These are phyloP conservation scores for Sarocladium kiliense DNA, from an alignment of 2,329 filamentous ascomycete species.

Conservation along the genomic window DNA sequence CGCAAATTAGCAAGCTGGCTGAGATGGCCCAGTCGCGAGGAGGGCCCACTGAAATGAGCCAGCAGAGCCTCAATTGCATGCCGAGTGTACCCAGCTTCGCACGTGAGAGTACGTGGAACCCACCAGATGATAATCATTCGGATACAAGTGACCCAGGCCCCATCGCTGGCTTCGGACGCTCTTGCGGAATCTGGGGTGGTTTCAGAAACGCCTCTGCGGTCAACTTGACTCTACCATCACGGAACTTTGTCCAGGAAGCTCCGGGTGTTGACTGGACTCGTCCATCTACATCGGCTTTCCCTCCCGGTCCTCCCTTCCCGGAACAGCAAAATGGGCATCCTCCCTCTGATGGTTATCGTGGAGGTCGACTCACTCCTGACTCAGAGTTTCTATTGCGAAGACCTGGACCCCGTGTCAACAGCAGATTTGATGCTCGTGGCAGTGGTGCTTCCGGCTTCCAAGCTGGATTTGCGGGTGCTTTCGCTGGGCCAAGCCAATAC, in stretches of 20 bases:
- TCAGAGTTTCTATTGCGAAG: conserved; percentile 42
- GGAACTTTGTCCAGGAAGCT: background rate
- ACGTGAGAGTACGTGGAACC: conserved; percentile 46
- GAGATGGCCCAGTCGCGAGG: conserved; percentile 60
- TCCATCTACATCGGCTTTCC: conserved; percentile 17
- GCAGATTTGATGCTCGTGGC: conserved; percentile 35
- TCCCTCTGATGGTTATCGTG: conserved; percentile 35
- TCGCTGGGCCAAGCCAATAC: conserved; percentile 23
- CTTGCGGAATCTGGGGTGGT: conserved; percentile 52
- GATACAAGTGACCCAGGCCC: conserved; percentile 53
- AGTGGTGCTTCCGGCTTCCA: background rate
- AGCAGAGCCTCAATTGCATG: background rate
- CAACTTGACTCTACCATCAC: background rate
- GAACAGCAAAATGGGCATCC: conserved; percentile 21
- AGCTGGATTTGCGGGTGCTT: background rate
- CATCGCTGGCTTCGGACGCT: conserved; percentile 44
- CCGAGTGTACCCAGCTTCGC: conserved; percentile 3
- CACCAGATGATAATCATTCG: conserved; percentile 49
- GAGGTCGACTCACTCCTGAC: conserved; percentile 44
- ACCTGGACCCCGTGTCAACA: conserved; percentile 36
- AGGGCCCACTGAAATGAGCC: background rate
- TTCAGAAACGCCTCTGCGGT: conserved; percentile 34
- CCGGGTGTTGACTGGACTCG: background rate
- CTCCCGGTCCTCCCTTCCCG: background rate
- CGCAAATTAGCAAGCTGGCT: conserved; percentile 65